A percentile compares a stretch with the other conserved stretches of the same genome.
Evolutionary conservation across 495 filamentous ascomycete genomes (phyloP).

Genomic region (Annulohypoxylon maeteangense): DNA sequence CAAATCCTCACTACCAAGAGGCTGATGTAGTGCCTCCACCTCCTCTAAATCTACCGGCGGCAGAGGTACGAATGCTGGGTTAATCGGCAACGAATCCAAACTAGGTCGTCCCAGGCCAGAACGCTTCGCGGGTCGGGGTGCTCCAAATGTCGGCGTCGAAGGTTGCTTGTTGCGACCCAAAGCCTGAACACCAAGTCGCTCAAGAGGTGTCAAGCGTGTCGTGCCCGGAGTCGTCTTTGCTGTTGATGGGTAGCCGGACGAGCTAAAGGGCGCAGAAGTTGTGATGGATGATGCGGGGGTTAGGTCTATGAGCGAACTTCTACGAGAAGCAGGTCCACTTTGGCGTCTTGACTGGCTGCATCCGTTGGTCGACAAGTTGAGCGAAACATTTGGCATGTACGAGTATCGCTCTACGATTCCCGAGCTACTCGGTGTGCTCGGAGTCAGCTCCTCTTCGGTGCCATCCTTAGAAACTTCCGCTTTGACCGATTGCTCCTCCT

Average conservation of each 20-base stretch:
- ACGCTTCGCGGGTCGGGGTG: slow-evolving; percentile 66
- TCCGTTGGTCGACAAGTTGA: neutral
- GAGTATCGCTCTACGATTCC: slow-evolving; percentile 28
- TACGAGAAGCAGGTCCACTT: slow-evolving; percentile 35
- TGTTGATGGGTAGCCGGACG: slow-evolving; percentile 42
- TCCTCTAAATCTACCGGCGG: slow-evolving; percentile 55
- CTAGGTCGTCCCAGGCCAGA: slow-evolving; percentile 66
- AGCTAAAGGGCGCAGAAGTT: slow-evolving; percentile 25
- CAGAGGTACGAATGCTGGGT: slow-evolving; percentile 56
- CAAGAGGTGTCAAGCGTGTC: slow-evolving; percentile 54
- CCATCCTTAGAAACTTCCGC: slow-evolving; percentile 17
- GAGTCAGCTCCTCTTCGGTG: neutral
- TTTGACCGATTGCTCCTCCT: slow-evolving; percentile 22
- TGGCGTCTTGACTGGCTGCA: slow-evolving; percentile 22
- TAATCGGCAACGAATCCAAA: slow-evolving; percentile 50
- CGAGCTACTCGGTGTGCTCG: slow-evolving; percentile 35
- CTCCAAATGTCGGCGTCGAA: slow-evolving; percentile 55
- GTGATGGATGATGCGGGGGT: slow-evolving; percentile 50
- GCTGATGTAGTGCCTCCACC: slow-evolving; percentile 50
- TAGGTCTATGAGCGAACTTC: slow-evolving; percentile 25
- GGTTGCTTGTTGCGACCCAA: slow-evolving; percentile 46
- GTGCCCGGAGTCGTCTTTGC: slow-evolving; percentile 43
- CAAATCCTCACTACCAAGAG: slow-evolving; percentile 78
- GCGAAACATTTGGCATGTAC: slow-evolving; percentile 12
- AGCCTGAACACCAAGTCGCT: slow-evolving; percentile 59